These are phyloP conservation scores for Pulicaria dysenterica DNA, from an alignment of 129 eudicot species.

Conservation along the genomic window DNA sequence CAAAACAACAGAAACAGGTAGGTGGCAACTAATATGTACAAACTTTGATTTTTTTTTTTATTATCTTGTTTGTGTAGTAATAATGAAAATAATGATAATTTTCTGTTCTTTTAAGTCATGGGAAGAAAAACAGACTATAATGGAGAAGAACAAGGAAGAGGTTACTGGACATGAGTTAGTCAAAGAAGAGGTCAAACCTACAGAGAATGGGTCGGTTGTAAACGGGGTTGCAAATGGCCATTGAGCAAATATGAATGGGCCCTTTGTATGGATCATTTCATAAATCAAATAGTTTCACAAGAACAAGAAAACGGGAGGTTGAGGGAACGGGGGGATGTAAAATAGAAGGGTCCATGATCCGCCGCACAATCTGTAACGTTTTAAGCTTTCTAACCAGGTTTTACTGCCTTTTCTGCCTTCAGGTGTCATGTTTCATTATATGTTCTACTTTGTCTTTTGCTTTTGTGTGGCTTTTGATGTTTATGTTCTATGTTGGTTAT, in stretches of 20 bases:
- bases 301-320: slow-evolving; percentile 7
- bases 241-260: slow-evolving; percentile 31
- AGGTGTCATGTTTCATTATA: slow-evolving; percentile 10
- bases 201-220: slow-evolving; percentile 28
- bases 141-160: slow-evolving; percentile 48
- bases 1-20: slow-evolving; percentile 68
- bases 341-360: slow-evolving; percentile 28
- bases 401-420: slow-evolving; percentile 4
- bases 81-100: background rate
- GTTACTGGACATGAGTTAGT: slow-evolving; percentile 9
- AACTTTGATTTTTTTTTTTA: background rate
- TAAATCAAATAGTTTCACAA: no score
- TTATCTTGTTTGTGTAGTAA: background rate
- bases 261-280: no score
- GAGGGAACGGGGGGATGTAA: slow-evolving; percentile 20
- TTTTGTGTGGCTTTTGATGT: no score
- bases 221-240: slow-evolving; percentile 35
- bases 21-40: slow-evolving; percentile 10
- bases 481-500: background rate
- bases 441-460: background rate
- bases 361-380: slow-evolving; percentile 10
- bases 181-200: slow-evolving; percentile 25
- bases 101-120: slow-evolving; percentile 4
- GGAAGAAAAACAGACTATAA: slow-evolving; percentile 31
- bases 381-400: slow-evolving; percentile 13